Evolutionary conservation across 2,329 filamentous ascomycete genomes (phyloP).

Genomic region (Beauveria sp.): DNA sequence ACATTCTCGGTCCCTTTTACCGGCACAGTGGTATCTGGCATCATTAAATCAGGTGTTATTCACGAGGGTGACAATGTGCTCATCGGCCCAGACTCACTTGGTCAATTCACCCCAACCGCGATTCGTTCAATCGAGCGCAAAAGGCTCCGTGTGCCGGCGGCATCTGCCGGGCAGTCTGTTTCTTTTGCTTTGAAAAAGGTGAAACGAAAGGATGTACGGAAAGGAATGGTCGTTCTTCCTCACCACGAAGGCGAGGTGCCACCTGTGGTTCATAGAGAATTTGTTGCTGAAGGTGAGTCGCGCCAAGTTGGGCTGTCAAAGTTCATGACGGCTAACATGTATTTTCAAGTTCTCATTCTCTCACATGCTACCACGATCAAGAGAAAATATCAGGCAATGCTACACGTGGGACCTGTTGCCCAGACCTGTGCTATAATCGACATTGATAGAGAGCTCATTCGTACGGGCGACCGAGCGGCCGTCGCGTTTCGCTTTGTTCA

Average conservation of each 20-base stretch:
- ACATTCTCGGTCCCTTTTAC: conserved; percentile 97
- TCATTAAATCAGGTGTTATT: conserved; percentile 79
- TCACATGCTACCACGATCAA: conserved; percentile 97
- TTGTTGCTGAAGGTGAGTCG: conserved; percentile 63
- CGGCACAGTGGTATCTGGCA: conserved; percentile 90
- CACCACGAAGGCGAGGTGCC: conserved; percentile 65
- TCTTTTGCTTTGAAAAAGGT: conserved; percentile 86
- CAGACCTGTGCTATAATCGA: conserved; percentile 98
- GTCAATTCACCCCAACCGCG: conserved; percentile 78
- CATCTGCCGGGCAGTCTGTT: conserved; percentile 84
- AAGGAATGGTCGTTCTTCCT: conserved; percentile 94
- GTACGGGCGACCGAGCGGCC: conserved; percentile 86
- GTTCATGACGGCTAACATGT: not conserved
- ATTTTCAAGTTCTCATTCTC: conserved; percentile 69
- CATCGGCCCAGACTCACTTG: conserved; percentile 82
- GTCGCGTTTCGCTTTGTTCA: conserved; percentile 95
- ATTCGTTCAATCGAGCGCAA: conserved; percentile 94
- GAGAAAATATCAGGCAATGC: conserved; percentile 94
- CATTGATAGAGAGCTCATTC: conserved; percentile 90
- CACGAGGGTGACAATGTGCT: conserved; percentile 86
- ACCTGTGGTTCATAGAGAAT: conserved; percentile 67
- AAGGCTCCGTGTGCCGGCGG: conserved; percentile 78
- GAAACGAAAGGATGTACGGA: conserved; percentile 83
- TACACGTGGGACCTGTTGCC: conserved; percentile 88
- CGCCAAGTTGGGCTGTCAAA: not conserved